These are phyloP conservation scores for Pleurotus djamor DNA, from an alignment of 768 basidiomycete species.

Conservation along the genomic window DNA sequence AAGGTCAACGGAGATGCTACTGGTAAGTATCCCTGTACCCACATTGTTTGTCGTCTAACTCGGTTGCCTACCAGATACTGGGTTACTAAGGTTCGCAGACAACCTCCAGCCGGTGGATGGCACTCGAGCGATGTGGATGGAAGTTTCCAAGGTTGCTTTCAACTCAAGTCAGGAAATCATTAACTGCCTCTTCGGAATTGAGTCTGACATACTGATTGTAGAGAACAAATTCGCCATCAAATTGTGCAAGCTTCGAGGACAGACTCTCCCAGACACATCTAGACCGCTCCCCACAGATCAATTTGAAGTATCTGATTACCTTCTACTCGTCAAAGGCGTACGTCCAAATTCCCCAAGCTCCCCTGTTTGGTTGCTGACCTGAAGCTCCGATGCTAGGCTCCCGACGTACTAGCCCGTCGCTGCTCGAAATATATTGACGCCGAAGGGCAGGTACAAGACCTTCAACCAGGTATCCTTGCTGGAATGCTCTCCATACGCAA, in stretches of 20 bases:
- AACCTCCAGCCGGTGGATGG: conserved; percentile 22
- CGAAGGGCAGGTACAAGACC: conserved; percentile 28
- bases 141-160: conserved; percentile 32
- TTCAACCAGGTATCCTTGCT: conserved; percentile 24
- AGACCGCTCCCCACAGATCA: conserved; percentile 5
- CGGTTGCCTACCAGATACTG: conserved; percentile 34
- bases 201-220: conserved; percentile 10
- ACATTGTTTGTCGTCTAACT: not conserved
- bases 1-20: conserved; percentile 54
- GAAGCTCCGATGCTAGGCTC: conserved; percentile 28
- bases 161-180: conserved; percentile 28
- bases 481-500: conserved; percentile 37
- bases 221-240: conserved; percentile 58
- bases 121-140: conserved; percentile 28
- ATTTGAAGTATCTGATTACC: conserved; percentile 18
- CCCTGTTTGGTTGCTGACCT: conserved; percentile 8
- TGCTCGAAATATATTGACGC: conserved; percentile 37
- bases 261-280: not conserved
- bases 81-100: conserved; percentile 51
- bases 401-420: conserved; percentile 43
- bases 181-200: not conserved
- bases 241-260: conserved; percentile 20
- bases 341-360: conserved; percentile 15
- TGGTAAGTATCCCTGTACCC: conserved; percentile 21
- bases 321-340: conserved; percentile 40